Percentiles rank a stretch among this genome's conserved stretches.
Evolutionary conservation across 306 rosid genomes (phyloP).

Genomic region (Gynostemma pentaphyllum): DNA sequence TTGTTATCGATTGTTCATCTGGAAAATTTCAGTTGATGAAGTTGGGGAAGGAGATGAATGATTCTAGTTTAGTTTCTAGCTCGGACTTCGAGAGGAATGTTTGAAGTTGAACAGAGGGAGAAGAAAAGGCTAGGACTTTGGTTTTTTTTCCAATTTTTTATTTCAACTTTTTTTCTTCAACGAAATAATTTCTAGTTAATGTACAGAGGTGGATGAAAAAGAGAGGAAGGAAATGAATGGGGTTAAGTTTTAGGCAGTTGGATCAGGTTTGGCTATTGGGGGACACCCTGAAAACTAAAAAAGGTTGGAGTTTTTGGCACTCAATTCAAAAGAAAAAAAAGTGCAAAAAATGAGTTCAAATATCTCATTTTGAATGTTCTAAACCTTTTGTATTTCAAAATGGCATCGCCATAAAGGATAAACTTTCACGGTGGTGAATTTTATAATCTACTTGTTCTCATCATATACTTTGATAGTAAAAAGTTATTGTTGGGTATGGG

Average conservation of each 20-base stretch:
- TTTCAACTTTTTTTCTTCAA: slow-evolving; percentile 1
- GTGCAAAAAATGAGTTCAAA: neutral
- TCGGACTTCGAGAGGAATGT: neutral
- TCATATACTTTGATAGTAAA: no score
- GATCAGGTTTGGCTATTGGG: neutral
- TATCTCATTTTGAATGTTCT: neutral
- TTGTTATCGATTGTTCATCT: no score
- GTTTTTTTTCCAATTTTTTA: neutral
- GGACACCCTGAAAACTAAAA: slow-evolving; percentile 8
- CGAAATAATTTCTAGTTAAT: slow-evolving; percentile 57
- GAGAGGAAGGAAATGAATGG: neutral
- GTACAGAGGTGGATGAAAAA: slow-evolving; percentile 34
- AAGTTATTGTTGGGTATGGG: no score
- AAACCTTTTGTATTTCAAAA: neutral
- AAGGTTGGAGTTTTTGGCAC: neutral
- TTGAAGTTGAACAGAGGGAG: no score
- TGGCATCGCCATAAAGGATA: neutral
- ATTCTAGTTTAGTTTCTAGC: neutral
- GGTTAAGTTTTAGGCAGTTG: neutral
- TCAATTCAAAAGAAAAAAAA: neutral
- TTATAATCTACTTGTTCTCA: no score
- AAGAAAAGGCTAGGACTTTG: neutral
- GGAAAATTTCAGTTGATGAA: no score
- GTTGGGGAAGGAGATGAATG: neutral
- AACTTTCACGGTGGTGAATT: neutral